Percentiles rank a stretch among this genome's conserved stretches.
Evolutionary conservation across 768 basidiomycete genomes (phyloP).

Genomic region (Lactarius sp.): DNA sequence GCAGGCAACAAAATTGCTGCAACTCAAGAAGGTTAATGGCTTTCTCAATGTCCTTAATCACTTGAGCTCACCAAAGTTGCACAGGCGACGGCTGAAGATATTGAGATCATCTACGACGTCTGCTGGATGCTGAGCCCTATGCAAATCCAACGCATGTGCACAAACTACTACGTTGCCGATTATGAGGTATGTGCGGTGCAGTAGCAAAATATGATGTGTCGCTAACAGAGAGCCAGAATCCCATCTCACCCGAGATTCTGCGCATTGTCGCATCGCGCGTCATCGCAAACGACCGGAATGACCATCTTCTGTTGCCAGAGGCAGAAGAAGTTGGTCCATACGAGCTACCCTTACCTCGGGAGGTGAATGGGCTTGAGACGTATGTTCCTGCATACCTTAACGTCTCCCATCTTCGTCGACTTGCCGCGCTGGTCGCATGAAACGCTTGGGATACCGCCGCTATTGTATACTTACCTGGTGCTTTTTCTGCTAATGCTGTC

Average conservation of each 20-base stretch:
- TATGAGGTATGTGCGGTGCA: conserved; percentile 67
- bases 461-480: conserved; percentile 16
- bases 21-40: conserved; percentile 83
- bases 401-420: conserved; percentile 80
- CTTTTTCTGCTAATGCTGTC: conserved; percentile 15
- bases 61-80: background rate
- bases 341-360: conserved; percentile 88
- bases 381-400: conserved; percentile 92
- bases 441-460: conserved; percentile 9
- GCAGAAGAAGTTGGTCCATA: conserved; percentile 96
- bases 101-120: conserved; percentile 98
- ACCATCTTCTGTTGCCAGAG: conserved; percentile 94
- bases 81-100: conserved; percentile 88
- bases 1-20: conserved; percentile 98
- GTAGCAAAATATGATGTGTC: background rate
- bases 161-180: conserved; percentile 97
- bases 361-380: conserved; percentile 94
- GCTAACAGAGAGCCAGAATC: conserved; percentile 52
- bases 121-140: conserved; percentile 99
- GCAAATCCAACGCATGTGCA: conserved; percentile 99
- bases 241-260: conserved; percentile 95
- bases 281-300: conserved; percentile 92
- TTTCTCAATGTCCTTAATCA: background rate
- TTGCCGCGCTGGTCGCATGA: conserved; percentile 81
- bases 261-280: conserved; percentile 95